Percentiles rank a stretch among this genome's conserved stretches.
Conservation (phyloP, 257 asterid species). For the Eucommia ulmoides region DNA sequence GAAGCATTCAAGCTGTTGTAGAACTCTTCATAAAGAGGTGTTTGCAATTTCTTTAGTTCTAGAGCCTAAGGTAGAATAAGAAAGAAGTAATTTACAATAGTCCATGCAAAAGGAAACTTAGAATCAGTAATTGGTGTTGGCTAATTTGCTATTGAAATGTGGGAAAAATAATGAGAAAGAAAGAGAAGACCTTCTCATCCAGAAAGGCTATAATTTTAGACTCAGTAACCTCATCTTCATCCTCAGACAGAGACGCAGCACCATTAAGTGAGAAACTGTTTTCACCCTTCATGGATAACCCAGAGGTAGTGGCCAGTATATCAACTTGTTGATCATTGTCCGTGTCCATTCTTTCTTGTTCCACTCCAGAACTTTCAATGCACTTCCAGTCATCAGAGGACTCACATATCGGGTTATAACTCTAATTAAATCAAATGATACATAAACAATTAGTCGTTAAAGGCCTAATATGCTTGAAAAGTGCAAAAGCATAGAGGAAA, state of each 20-base stretch:
- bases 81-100: not conserved
- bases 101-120: not conserved
- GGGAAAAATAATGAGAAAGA: too few species aligned
- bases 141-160: not conserved
- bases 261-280: slow-evolving; percentile 10
- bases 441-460: not conserved
- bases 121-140: not conserved
- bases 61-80: slow-evolving; percentile 12
- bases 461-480: not conserved
- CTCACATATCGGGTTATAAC: slow-evolving; percentile 22
- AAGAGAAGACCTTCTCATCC: slow-evolving; percentile 22
- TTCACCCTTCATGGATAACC: slow-evolving; percentile 9
- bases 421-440: slow-evolving; percentile 9
- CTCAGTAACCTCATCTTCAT: slow-evolving; percentile 36
- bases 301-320: slow-evolving; percentile 6
- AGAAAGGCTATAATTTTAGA: slow-evolving; percentile 27
- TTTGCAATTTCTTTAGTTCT: slow-evolving; percentile 26
- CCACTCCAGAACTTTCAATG: slow-evolving; percentile 6
- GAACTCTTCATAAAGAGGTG: slow-evolving; percentile 29
- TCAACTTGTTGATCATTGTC: slow-evolving; percentile 8
- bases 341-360: slow-evolving; percentile 1
- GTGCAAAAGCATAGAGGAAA: not conserved
- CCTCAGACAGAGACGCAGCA: slow-evolving; percentile 22
- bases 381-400: slow-evolving; percentile 21
- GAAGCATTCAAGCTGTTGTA: slow-evolving; percentile 28